Percentiles rank a stretch among this genome's conserved stretches.
phyloP scores from a whole-genome alignment of 495 filamentous ascomycete species.

The Rhypophila decipiens region DNA sequence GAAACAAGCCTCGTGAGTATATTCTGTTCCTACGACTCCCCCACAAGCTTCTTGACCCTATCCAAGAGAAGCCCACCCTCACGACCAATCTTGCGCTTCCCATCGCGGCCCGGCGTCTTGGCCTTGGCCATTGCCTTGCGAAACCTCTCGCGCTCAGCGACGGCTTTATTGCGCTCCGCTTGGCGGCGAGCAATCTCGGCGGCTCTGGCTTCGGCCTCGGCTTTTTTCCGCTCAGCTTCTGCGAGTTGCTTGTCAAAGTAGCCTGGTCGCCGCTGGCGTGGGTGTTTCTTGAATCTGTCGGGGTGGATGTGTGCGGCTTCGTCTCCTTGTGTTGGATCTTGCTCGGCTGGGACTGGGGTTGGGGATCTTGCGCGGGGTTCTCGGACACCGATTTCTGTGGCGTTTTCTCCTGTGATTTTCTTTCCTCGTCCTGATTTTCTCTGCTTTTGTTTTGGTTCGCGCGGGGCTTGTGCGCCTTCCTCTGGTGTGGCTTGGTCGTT shows the following conservation, averaged over 20 bases:
- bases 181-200: constrained; percentile 51
- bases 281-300: constrained; percentile 18
- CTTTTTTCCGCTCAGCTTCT: constrained; percentile 58
- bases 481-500: neutral
- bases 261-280: constrained; percentile 48
- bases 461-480: neutral
- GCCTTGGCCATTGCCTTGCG: constrained; percentile 71
- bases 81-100: constrained; percentile 75
- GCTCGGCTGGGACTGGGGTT: neutral
- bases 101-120: constrained; percentile 64
- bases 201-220: constrained; percentile 56
- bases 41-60: constrained; percentile 70
- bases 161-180: constrained; percentile 45
- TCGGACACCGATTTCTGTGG: neutral
- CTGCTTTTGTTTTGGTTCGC: neutral
- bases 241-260: constrained; percentile 73
- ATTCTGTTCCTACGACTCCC: constrained; percentile 14
- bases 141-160: constrained; percentile 56
- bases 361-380: neutral
- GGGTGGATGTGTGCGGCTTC: neutral
- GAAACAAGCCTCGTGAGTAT: too few species aligned
- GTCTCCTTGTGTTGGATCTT: neutral
- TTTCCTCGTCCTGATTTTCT: constrained; percentile 4
- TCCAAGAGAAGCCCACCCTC: constrained; percentile 80
- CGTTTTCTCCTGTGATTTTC: constrained; percentile 2